Evolutionary conservation across 805 yeast genomes (phyloP), one percentile per base, ranked within the genome.

Genomic region (Kodamaea sagamina): DNA sequence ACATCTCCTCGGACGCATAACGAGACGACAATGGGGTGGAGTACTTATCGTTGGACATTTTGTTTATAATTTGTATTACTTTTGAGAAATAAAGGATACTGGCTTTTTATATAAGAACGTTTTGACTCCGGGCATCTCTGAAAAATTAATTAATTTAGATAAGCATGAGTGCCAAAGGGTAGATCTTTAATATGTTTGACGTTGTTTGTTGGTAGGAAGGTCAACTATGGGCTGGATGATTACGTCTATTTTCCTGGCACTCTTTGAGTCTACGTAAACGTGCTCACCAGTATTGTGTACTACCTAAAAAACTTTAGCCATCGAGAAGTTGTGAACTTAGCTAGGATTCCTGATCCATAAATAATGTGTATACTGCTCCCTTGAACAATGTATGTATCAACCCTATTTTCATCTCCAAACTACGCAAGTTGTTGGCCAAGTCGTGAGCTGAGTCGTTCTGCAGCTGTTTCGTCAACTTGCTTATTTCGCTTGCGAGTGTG

Each of bases 1-100:
- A 84, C 99, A 93, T 93, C 74, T 93, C 99, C 61, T 87, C 90
- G 52, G 96, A 87, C 46, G 99, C 99, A 72, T 93, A 93, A 74
- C 99, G 84, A 45, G 97, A 85, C 44, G 98, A 88, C 52, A 93
- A 74, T 29, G 99, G 99, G 17, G 98, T 92, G 41, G 88, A 68
- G 72, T 92, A 92, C 50, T 82, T 79, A 67, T 92, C 97, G 69
- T 63, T 53, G 70, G 71, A 63, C 74, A 67, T 68, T 17, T 48
- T 22, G 27, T 36, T 31, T 12, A 19, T 31, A 19, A 4, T 21
- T 26, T 34, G 39, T 13, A 27, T 38, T 36, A 40, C 45, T 34
- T 18, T 12, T 32, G 21, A 26, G 7, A 25, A 24, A 27, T 3
- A n/a, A 17, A 10, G 36, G 11, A 9, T 19, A 32, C 18, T n/a